Evolutionary conservation across 345 rosid genomes (phyloP), one percentile per base, ranked within the genome.

Genomic region (Lepidium aucheri): DNA sequence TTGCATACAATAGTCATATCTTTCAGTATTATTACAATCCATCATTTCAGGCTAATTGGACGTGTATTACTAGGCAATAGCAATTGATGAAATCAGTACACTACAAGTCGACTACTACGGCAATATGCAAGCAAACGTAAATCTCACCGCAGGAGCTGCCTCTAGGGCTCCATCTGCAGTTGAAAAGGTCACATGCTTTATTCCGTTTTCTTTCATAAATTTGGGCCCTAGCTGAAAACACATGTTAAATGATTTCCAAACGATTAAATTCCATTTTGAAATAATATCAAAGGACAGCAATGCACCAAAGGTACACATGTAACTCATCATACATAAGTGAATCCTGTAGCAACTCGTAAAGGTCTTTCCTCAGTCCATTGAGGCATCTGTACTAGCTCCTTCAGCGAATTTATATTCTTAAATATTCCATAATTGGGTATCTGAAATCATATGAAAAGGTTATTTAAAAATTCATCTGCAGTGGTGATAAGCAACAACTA

Each of bases 111-210:
- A 28, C 32, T 28, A 28, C 32, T 28, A 28, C 1, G 1, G 32
- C n/a, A 28, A 28, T 28, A 28, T 28, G 32, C 7, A 5, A 28
- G 32, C 32, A 28, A 28, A 28, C 32, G 32, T 28, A 58, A 65
- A 53, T 74, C 86, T 86, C 73, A 94, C 99, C 80, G 96, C 99
- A 52, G 99, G 99, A 57, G 97, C 97, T 77, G 99, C 99, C 82
- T 90, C 99, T 74, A 94, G 55, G 44, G 96, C 99, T 74, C 99
- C 99, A 77, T 94, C 99, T 49, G 95, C 99, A 76, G 91, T 85
- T 73, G 93, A 90, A 80, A 94, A 90, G 14, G 53, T 57, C 70
- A 88, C 91, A 69, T 94, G 86, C 78, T 77, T 79, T 70, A 90
- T 43, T 36, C 97, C 96, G 69, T 83, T 85, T 11, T 86, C 97